A percentile compares a stretch with the other conserved stretches of the same genome.
These are phyloP conservation scores for Marvania coccoides DNA, from an alignment of 139 green algal genomes.

Conservation along the genomic window DNA sequence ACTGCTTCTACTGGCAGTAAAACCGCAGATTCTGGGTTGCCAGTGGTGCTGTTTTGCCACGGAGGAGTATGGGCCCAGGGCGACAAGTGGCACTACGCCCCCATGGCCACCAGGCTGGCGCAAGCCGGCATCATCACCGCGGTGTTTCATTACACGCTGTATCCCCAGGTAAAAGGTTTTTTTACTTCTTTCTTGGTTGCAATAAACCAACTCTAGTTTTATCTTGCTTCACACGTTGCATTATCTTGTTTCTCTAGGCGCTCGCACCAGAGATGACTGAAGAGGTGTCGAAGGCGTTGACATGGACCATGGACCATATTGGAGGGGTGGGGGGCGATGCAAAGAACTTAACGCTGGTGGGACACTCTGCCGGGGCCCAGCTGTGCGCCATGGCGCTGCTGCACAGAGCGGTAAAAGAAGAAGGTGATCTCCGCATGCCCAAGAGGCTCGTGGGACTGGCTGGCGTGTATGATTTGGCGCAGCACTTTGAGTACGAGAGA, in stretches of 20 bases:
- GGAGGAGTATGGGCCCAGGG: constrained; percentile 68
- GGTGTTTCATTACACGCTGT: constrained; percentile 19
- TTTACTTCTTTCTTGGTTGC: no score
- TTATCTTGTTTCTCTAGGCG: constrained; percentile 57
- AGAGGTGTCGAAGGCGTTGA: constrained; percentile 57
- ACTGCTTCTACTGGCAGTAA: not conserved
- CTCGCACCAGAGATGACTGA: constrained; percentile 42
- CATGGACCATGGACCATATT: constrained; percentile 46
- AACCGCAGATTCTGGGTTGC: not conserved
- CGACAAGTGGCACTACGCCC: constrained; percentile 62
- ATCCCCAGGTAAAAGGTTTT: no score
- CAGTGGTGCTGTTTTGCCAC: constrained; percentile 74
- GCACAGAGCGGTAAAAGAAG: constrained; percentile 26
- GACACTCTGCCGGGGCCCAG: constrained; percentile 71
- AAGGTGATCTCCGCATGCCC: constrained; percentile 35
- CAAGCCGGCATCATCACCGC: constrained; percentile 52
- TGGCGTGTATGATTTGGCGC: constrained; percentile 74
- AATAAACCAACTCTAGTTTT: no score
- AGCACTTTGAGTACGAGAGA: constrained; percentile 78
- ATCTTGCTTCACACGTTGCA: no score
- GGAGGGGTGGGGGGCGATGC: constrained; percentile 42
- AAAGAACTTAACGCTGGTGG: constrained; percentile 40
- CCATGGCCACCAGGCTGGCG: constrained; percentile 49
- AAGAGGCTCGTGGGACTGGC: constrained; percentile 32
- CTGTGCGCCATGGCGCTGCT: constrained; percentile 61